Evolutionary conservation across 169 alveolate genomes (phyloP).

Genomic region (Besnoitia besnoiti): DNA sequence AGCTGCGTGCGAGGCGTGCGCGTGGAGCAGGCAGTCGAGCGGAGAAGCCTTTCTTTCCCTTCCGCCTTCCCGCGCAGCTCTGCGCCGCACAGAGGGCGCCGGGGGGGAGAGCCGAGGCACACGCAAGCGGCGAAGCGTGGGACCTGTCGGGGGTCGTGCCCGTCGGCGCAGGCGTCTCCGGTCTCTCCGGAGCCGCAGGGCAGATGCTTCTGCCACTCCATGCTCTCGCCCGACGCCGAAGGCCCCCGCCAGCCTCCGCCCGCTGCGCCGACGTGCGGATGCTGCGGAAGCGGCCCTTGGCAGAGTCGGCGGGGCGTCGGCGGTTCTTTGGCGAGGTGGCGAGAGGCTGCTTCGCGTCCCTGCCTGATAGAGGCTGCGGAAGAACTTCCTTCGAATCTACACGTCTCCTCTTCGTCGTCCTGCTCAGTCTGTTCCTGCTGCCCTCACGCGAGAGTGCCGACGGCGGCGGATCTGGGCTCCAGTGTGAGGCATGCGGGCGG

Average conservation of each 20-base stretch:
- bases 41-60: background rate
- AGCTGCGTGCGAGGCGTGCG: no score
- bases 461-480: no score
- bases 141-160: background rate
- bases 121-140: background rate
- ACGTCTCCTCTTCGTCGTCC: background rate
- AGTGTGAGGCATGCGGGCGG: no score
- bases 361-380: background rate
- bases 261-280: background rate
- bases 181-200: background rate
- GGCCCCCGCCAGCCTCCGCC: background rate
- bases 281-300: background rate
- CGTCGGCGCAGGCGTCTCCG: background rate
- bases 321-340: background rate
- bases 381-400: background rate
- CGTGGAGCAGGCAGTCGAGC: no score
- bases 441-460: background rate
- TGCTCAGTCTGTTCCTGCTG: background rate
- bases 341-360: background rate
- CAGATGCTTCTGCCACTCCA: background rate
- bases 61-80: background rate
- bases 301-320: background rate
- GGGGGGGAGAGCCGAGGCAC: no score
- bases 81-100: no score
- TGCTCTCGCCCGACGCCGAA: background rate